Conservation (phyloP, 2,329 filamentous ascomycete genomes). For the Camillea tinctor region DNA sequence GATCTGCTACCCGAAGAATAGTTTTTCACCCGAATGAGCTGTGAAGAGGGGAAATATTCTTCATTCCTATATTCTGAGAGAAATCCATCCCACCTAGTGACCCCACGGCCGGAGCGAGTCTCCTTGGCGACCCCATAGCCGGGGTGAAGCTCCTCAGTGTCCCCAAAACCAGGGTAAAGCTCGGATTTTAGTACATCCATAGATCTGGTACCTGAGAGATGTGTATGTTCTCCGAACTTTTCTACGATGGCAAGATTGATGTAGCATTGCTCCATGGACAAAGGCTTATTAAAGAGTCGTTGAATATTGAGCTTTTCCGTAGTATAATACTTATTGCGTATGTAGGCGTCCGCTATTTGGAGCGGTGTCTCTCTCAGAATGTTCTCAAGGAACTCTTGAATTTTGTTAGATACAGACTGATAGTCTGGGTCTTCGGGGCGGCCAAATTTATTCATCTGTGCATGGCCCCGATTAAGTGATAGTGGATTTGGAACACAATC, state of each 20-base stretch:
- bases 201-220: too few species aligned
- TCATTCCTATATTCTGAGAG: too few species aligned
- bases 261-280: constrained; percentile 10
- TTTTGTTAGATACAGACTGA: neutral
- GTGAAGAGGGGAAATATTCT: too few species aligned
- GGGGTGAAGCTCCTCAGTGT: too few species aligned
- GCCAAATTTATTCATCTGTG: constrained; percentile 7
- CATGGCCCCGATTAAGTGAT: neutral
- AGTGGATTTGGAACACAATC: neutral
- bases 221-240: neutral
- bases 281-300: neutral
- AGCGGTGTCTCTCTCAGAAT: too few species aligned
- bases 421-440: neutral
- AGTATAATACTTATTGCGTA: neutral
- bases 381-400: too few species aligned
- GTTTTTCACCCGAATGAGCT: too few species aligned
- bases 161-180: too few species aligned
- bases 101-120: too few species aligned
- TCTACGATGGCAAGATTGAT: constrained; percentile 8
- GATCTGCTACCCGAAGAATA: neutral
- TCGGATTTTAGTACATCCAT: too few species aligned
- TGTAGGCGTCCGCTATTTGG: neutral
- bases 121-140: too few species aligned
- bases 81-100: too few species aligned
- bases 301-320: neutral